A percentile compares a stretch with the other conserved stretches of the same genome.
Evolutionary conservation across 2,329 filamentous ascomycete species (phyloP).

Genomic region (Magnaporthales sp.): DNA sequence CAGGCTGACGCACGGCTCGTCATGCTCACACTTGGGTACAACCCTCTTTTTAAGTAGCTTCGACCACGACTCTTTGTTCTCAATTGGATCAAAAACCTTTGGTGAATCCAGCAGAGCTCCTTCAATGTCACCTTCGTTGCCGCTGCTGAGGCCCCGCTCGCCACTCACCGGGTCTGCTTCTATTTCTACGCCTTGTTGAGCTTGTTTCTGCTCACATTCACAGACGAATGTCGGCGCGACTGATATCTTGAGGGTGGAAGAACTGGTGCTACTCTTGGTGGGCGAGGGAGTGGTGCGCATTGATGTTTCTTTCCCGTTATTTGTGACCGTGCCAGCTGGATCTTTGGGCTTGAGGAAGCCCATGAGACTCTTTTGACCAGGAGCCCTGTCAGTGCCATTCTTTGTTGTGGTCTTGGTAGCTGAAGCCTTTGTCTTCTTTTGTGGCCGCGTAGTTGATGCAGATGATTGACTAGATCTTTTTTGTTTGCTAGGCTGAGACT

Average conservation of each 20-base stretch:
- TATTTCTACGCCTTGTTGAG: neutral
- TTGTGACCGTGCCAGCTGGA: neutral
- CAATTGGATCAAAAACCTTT: constrained; percentile 57
- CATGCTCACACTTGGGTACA: constrained; percentile 76
- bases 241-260: neutral
- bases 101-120: neutral
- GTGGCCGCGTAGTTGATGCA: constrained; percentile 12
- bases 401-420: constrained; percentile 8
- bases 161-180: neutral
- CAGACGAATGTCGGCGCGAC: neutral
- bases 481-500: neutral
- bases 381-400: neutral
- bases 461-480: neutral
- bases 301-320: neutral
- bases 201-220: neutral
- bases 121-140: constrained; percentile 11
- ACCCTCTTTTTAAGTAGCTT: constrained; percentile 70
- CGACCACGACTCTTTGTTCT: constrained; percentile 75
- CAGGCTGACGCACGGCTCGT: constrained; percentile 75
- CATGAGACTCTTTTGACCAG: constrained; percentile 2
- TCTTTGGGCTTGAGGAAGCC: constrained; percentile 3
- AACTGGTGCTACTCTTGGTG: neutral
- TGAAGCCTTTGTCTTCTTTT: constrained; percentile 40
- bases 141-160: neutral
- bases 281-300: neutral